Evolutionary conservation across 2,329 filamentous ascomycete species (phyloP).

Genomic region (Beauveria varroae): DNA sequence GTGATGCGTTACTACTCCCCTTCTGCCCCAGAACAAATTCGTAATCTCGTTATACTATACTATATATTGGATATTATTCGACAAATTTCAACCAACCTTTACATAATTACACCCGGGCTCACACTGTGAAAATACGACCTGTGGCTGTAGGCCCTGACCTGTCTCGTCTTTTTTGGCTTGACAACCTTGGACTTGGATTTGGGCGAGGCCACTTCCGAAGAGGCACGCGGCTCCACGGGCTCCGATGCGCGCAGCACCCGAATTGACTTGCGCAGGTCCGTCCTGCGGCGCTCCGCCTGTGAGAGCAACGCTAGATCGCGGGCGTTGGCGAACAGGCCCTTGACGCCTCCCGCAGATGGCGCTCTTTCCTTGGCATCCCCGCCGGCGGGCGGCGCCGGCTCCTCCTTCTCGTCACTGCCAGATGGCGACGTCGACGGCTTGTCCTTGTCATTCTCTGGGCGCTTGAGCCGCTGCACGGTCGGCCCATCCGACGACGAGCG

Average conservation of each 20-base stretch:
- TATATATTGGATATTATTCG: too few relatives aligned
- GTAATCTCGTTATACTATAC: not conserved
- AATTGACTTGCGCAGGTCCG: conserved; percentile 30
- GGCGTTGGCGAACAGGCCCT: conserved; percentile 19
- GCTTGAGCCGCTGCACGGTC: conserved; percentile 12
- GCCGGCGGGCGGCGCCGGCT: not conserved
- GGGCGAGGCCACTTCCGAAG: too few relatives aligned
- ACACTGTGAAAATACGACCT: too few relatives aligned
- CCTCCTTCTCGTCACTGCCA: not conserved
- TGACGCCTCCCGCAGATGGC: conserved; percentile 18
- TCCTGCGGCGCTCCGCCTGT: conserved; percentile 26
- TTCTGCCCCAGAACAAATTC: not conserved
- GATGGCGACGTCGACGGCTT: conserved; percentile 5
- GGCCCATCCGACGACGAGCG: conserved; percentile 11
- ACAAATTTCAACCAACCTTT: too few relatives aligned
- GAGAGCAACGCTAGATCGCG: conserved; percentile 17
- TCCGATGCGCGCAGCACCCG: conserved; percentile 24
- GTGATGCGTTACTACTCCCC: too few relatives aligned
- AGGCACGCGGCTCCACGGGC: not conserved
- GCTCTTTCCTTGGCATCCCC: not conserved
- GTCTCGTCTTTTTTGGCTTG: too few relatives aligned
- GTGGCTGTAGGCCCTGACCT: too few relatives aligned
- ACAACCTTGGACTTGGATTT: too few relatives aligned
- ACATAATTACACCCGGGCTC: too few relatives aligned
- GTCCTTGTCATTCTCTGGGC: conserved; percentile 10